Evolutionary conservation across 805 yeast genomes (phyloP), one percentile per base, ranked within the genome.

Genomic region (Ogataea saltuana): DNA sequence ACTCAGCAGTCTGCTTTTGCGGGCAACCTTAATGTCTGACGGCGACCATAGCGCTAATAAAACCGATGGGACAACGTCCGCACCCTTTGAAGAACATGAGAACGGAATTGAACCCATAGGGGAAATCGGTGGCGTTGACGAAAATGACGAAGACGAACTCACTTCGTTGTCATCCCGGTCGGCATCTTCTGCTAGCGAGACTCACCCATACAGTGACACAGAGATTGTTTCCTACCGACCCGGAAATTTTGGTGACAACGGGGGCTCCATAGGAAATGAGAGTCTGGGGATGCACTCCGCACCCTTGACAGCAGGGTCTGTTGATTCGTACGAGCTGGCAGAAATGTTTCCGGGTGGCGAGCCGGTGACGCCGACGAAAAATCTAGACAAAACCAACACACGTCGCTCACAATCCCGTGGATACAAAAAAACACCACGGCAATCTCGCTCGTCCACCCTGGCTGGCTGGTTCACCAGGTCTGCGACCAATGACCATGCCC

Each of bases 401-500:
- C 25, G 25, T n/a, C n/a, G n/a, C n/a, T n/a, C n/a, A n/a, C n/a
- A n/a, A n/a, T n/a, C n/a, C n/a, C n/a, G n/a, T 10, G 28, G 16
- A 13, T n/a, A 12, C 10, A 20, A 21, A 10, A 20, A 17, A 9
- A 27, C 29, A 19, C 16, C 33, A 17, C 26, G 35, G 2, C 18
- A 39, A 20, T 21, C 45, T 16, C 29, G 49, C 9, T 25, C 41
- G 2, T 37, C 45, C 2, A 41, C 49, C 8, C 29, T 41, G 10
- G 34, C 41, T 8, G 35, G 42, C 10, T 45, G 49, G 49, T 29
- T 45, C 11, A 37, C 35, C 18, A 15, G 32, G 9, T 28, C 33
- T 2, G 29, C 9, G 4, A 39, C 49, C 9, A 49, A 40, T 5
- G 42, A 45, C 6, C 35, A 20, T 9, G 28, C 40, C 12, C 45